phyloP scores from a whole-genome alignment of 208 protist species.

The Kentomonas sorsogonicus region DNA sequence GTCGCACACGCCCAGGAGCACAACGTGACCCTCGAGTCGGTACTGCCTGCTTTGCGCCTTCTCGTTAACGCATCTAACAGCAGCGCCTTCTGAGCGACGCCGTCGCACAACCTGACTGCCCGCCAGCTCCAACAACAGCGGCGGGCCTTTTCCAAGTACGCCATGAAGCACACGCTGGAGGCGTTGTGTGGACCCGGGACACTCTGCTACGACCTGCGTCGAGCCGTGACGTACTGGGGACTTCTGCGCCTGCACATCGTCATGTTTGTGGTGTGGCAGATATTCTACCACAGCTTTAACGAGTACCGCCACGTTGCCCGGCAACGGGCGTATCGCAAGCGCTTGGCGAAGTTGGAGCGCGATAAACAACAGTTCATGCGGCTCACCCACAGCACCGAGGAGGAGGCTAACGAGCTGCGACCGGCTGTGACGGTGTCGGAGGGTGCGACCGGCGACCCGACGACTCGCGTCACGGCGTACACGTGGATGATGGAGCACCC shows the following conservation, averaged over 20 bases:
- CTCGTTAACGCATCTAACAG: too few species aligned
- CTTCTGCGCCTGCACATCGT: conserved; percentile 47
- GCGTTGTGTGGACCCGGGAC: conserved; percentile 40
- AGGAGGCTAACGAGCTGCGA: conserved; percentile 28
- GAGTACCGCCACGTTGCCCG: conserved; percentile 28
- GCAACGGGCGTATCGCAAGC: conserved; percentile 20
- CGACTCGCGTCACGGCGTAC: conserved; percentile 52
- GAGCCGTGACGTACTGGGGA: conserved; percentile 34
- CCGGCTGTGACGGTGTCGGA: conserved; percentile 23
- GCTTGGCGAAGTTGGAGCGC: conserved; percentile 17
- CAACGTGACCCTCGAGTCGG: neutral
- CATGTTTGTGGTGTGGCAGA: conserved; percentile 65
- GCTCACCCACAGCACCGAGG: conserved; percentile 24
- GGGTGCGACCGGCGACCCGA: conserved; percentile 25
- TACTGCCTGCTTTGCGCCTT: too few species aligned
- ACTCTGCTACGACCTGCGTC: conserved; percentile 42
- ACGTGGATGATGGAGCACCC: conserved; percentile 71
- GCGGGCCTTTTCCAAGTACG: conserved; percentile 22
- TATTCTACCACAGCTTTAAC: conserved; percentile 55
- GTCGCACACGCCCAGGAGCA: neutral
- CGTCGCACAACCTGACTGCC: conserved; percentile 10
- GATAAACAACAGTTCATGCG: conserved; percentile 39
- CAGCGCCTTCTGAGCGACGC: too few species aligned
- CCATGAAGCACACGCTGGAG: conserved; percentile 21
- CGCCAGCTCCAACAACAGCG: conserved; percentile 17